Evolutionary conservation across 2,329 filamentous ascomycete species (phyloP), one percentile per base, ranked within the genome.

Genomic region (Colletotrichum musae): DNA sequence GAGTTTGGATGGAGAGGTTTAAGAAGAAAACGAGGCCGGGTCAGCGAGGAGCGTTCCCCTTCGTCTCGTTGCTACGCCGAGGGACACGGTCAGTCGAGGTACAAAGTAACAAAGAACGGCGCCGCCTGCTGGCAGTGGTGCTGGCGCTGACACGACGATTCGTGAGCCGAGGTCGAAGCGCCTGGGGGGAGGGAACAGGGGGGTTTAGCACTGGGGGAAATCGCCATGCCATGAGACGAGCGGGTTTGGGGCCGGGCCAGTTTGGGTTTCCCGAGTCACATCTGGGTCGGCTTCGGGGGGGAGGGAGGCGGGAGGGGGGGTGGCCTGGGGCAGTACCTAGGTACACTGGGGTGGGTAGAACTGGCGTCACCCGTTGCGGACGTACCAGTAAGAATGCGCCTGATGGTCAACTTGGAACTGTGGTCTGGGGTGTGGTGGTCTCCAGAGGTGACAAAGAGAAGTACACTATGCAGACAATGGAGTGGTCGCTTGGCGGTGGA

Each of bases 161-260:
- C 68, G 71, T 72, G 71, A 73, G 73, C 73, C 73, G 73, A 74
- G 73, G 73, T 73, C 71, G 67, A 66, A 72, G 71, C 68, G 59
- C 63, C 62, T 61, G 64, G 64, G 32, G 32, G 68, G 67, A 58
- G 57, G 54, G 66, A 68, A 62, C 72, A 68, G 59, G 53, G 58
- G 66, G 53, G 7, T 26, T 71, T 59, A 64, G 72, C 52, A 60
- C 41, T 64, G 45, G 58, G 45, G 58, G 32, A 36, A 52, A 52
- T 24, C 43, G 60, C 51, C 50, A 56, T 70, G 62, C 58, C 43
- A 63, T 58, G 51, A 56, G 51, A 67, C 56, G 67, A 70, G 63
- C 53, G 36, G 63, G 67, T 61, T 70, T 70, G 63, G 67, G 63
- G 56, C 62, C 56, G 67, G 63, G 56, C 62, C 56, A 61, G 62